Evolutionary conservation across 148 eudicot genomes (phyloP), one percentile per base, ranked within the genome.

Genomic region (Beta vulgaris): DNA sequence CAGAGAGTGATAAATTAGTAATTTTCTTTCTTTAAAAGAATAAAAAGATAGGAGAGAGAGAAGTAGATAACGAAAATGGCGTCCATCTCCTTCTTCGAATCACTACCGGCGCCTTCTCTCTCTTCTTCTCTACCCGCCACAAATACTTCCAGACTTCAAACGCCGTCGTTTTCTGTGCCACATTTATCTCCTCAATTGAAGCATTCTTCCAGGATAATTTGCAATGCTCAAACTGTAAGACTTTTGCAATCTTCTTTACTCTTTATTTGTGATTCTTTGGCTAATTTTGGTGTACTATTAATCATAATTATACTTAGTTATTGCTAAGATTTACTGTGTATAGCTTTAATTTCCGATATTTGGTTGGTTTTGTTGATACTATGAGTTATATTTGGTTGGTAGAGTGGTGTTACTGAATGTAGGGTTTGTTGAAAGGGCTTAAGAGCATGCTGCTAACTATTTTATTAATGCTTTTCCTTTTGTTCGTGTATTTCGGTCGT

Each of bases 21-120:
- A n/a, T n/a, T n/a, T n/a, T n/a, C n/a, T n/a, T n/a, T n/a, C 69
- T 13, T 37, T 6, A 29, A 23, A 61, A 70, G 68, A n/a, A n/a
- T n/a, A n/a, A n/a, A n/a, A n/a, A n/a, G n/a, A n/a, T 14, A 48
- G 6, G 59, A 37, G 15, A 59, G 60, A 48, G 44, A 60, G 35
- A 32, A 34, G 48, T 42, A 61, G 82, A 80, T 80, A 75, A 73
- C 78, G 54, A 77, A 68, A 58, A 83, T 83, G 86, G 80, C 58
- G 29, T 71, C 81, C 71, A 65, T 73, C 42, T 64, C 55, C 76
- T 3, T 51, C 70, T 76, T 62, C 71, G 37, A 73, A 13, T 59
- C 73, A 64, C 78, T 73, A 71, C 77, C 82, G 15, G 6, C 72
- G 29, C 59, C 72, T 9, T 54, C 68, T 64, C 66, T 6, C 6